A percentile compares a stretch with the other conserved stretches of the same genome.
These are phyloP conservation scores for Castanopsis chinensis DNA, from an alignment of 306 rosid genomes.

Conservation along the genomic window DNA sequence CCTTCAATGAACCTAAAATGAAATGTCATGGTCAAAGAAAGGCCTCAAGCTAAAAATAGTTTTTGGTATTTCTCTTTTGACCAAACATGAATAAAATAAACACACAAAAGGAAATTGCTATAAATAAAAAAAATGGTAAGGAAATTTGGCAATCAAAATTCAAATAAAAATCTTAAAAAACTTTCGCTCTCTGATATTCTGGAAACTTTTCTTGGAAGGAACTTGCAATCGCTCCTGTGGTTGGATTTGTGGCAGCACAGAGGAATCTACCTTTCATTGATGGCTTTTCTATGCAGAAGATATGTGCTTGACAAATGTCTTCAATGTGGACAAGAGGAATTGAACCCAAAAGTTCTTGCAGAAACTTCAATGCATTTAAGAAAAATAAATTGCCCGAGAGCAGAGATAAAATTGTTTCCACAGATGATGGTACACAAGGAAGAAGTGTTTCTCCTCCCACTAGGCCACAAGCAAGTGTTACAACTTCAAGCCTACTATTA, in stretches of 20 bases:
- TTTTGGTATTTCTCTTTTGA: background rate
- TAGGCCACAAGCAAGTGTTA: conserved; percentile 37
- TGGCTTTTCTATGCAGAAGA: conserved; percentile 40
- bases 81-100: too few relatives aligned
- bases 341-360: background rate
- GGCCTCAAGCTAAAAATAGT: background rate
- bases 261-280: conserved; percentile 47
- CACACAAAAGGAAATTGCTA: too few relatives aligned
- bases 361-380: background rate
- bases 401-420: conserved; percentile 17
- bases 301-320: conserved; percentile 51
- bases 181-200: conserved; percentile 8
- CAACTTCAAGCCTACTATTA: conserved; percentile 41
- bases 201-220: conserved; percentile 20
- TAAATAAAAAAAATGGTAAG: background rate
- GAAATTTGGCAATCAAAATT: background rate
- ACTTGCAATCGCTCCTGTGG: conserved; percentile 14
- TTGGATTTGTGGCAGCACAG: conserved; percentile 20
- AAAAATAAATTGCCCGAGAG: conserved; percentile 10
- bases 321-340: conserved; percentile 17
- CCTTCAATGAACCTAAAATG: conserved; percentile 17
- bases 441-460: conserved; percentile 50
- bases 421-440: background rate
- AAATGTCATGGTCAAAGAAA: too few relatives aligned
- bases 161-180: conserved; percentile 11